Conservation (phyloP, 2,329 filamentous ascomycete genomes). For the Graphium sp. region DNA sequence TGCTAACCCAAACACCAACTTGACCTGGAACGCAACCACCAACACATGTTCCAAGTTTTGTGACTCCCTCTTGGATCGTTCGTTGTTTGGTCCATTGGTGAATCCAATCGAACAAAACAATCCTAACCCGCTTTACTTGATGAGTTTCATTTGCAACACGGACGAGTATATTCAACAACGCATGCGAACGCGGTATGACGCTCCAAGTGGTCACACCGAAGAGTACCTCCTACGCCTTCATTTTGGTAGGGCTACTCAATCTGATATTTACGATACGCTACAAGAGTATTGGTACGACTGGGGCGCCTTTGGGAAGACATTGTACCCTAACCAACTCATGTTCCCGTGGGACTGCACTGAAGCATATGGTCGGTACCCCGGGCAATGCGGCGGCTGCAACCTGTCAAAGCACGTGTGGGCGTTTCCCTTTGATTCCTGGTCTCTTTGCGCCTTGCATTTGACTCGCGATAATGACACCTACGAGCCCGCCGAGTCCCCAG, state of each 20-base stretch:
- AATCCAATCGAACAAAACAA: not conserved
- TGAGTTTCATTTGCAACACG: conserved; percentile 20
- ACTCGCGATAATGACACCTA: conserved; percentile 17
- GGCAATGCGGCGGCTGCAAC: conserved; percentile 20
- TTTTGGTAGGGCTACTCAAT: conserved; percentile 19
- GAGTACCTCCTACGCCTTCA: conserved; percentile 22
- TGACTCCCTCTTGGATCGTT: conserved; percentile 14
- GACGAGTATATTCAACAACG: conserved; percentile 10
- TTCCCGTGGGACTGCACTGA: conserved; percentile 31
- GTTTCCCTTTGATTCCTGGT: conserved; percentile 26
- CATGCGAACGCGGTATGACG: conserved; percentile 15
- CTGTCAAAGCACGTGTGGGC: conserved; percentile 25
- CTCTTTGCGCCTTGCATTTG: conserved; percentile 20
- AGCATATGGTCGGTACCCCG: conserved; percentile 18
- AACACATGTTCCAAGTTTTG: conserved; percentile 22
- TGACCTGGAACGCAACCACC: conserved; percentile 13
- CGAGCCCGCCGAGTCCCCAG: conserved; percentile 6
- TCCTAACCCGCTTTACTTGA: conserved; percentile 14
- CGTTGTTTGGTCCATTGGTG: conserved; percentile 13
- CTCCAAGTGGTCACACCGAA: conserved; percentile 21
- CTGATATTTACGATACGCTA: conserved; percentile 23
- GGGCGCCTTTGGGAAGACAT: conserved; percentile 18
- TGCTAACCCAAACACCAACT: conserved; percentile 9
- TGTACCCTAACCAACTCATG: conserved; percentile 21
- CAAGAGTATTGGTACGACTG: conserved; percentile 28